These are phyloP conservation scores for Kuraishia borneana DNA, from an alignment of 805 yeast species.

Conservation along the genomic window DNA sequence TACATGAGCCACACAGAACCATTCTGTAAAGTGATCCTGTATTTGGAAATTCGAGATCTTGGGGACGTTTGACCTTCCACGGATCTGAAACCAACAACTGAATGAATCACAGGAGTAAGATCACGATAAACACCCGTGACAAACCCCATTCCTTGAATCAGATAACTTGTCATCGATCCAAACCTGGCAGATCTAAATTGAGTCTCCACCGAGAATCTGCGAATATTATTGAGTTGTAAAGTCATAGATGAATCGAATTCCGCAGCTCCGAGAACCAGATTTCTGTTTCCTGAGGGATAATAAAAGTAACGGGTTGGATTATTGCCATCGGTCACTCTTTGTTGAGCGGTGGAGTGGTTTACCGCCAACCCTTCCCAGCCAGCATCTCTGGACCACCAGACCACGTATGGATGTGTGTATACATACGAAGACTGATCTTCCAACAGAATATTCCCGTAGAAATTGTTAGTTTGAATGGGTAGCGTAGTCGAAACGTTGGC, in stretches of 20 bases:
- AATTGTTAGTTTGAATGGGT: constrained; percentile 63
- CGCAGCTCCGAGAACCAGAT: constrained; percentile 44
- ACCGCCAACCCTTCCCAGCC: constrained; percentile 50
- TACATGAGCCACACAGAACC: constrained; percentile 41
- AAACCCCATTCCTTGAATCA: constrained; percentile 55
- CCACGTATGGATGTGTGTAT: constrained; percentile 57
- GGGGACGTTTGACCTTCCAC: constrained; percentile 23
- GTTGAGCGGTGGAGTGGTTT: constrained; percentile 37
- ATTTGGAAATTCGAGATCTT: constrained; percentile 23
- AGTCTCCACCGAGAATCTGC: constrained; percentile 39
- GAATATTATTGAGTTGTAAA: constrained; percentile 25
- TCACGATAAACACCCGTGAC: constrained; percentile 38
- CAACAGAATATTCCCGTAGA: constrained; percentile 54
- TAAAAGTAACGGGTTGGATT: constrained; percentile 24
- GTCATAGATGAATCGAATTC: constrained; percentile 20
- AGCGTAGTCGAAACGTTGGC: constrained; percentile 31
- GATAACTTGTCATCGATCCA: constrained; percentile 17
- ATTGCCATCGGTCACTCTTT: constrained; percentile 22
- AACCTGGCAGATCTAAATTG: constrained; percentile 13
- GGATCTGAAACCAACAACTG: constrained; percentile 33
- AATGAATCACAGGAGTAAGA: constrained; percentile 33
- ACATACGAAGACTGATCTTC: constrained; percentile 41
- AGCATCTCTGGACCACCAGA: constrained; percentile 31
- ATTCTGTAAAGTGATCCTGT: constrained; percentile 25
- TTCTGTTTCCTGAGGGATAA: constrained; percentile 46